A percentile compares a stretch with the other conserved stretches of the same genome.
Evolutionary conservation across 2,329 filamentous ascomycete genomes (phyloP).

Genomic region (Colletotrichum simmondsii): DNA sequence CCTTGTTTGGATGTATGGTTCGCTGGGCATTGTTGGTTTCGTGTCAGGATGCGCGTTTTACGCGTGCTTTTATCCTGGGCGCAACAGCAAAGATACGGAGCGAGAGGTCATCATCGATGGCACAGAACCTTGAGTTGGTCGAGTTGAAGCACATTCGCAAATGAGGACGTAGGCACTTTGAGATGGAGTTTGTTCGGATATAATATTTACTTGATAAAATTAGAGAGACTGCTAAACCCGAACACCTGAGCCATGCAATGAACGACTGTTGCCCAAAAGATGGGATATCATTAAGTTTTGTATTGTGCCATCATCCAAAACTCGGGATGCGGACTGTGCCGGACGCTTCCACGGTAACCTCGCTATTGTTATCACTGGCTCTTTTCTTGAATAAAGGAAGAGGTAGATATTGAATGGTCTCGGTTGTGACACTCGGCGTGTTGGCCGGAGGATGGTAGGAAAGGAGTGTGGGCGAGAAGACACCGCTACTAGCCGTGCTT

Average conservation of each 20-base stretch:
- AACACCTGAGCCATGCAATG: slow-evolving; percentile 2
- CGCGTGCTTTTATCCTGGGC: slow-evolving; percentile 8
- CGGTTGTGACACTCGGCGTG: neutral
- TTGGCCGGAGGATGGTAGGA: slow-evolving; percentile 9
- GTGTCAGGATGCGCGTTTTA: slow-evolving; percentile 63
- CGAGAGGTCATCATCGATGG: neutral
- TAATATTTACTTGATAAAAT: neutral
- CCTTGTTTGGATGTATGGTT: slow-evolving; percentile 74
- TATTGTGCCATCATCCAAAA: neutral
- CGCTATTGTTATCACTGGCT: neutral
- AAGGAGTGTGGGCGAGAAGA: slow-evolving; percentile 21
- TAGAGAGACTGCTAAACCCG: neutral
- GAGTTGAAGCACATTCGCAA: no score
- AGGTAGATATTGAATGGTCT: neutral
- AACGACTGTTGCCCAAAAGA: neutral
- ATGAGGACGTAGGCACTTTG: neutral
- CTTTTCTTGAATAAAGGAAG: neutral
- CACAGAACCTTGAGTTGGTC: neutral
- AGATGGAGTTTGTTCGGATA: neutral
- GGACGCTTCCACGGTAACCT: neutral
- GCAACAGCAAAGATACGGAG: rapidly evolving
- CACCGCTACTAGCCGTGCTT: slow-evolving; percentile 20
- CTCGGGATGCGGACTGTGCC: neutral
- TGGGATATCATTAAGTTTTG: neutral
- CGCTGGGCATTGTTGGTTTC: slow-evolving; percentile 61